phyloP scores from a whole-genome alignment of 2,329 filamentous ascomycete genomes.

The Aspergillus costaricaensis region DNA sequence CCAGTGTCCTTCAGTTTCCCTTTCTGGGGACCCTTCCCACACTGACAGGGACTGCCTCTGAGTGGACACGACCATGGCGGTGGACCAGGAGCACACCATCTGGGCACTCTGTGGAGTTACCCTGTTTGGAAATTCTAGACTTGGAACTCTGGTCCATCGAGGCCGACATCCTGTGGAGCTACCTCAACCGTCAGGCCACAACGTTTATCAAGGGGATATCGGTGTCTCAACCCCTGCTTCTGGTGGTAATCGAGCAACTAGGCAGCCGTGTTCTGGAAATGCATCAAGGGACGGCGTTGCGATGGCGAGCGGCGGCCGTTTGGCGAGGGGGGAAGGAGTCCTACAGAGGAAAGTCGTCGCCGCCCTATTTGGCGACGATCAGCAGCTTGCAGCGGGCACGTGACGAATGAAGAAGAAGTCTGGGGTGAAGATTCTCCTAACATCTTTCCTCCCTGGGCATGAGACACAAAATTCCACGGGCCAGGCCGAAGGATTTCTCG shows the following conservation, averaged over 20 bases:
- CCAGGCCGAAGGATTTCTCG: conserved; percentile 9
- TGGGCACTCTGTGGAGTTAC: background rate
- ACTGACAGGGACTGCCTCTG: background rate
- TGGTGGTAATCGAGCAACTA: background rate
- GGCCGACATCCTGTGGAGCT: background rate
- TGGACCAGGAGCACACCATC: conserved; percentile 2
- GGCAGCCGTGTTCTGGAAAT: conserved; percentile 2
- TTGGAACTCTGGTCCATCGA: background rate
- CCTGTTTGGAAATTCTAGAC: conserved; percentile 12
- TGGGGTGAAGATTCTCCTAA: background rate
- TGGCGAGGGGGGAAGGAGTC: conserved; percentile 1
- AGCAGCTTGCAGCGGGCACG: background rate
- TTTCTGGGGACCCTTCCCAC: background rate
- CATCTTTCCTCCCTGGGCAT: conserved; percentile 4
- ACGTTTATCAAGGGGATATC: conserved; percentile 7
- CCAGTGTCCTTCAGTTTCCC: background rate
- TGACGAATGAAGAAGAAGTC: background rate
- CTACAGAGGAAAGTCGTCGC: conserved; percentile 9
- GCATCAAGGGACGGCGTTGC: background rate
- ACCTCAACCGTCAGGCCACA: background rate
- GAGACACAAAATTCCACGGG: conserved; percentile 11
- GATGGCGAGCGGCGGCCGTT: background rate
- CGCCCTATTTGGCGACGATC: conserved; percentile 6
- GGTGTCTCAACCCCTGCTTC: conserved; percentile 10
- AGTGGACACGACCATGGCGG: background rate